A percentile compares a stretch with the other conserved stretches of the same genome.
phyloP scores from a whole-genome alignment of 2,329 filamentous ascomycete species.

The Paradendryphiella salina region DNA sequence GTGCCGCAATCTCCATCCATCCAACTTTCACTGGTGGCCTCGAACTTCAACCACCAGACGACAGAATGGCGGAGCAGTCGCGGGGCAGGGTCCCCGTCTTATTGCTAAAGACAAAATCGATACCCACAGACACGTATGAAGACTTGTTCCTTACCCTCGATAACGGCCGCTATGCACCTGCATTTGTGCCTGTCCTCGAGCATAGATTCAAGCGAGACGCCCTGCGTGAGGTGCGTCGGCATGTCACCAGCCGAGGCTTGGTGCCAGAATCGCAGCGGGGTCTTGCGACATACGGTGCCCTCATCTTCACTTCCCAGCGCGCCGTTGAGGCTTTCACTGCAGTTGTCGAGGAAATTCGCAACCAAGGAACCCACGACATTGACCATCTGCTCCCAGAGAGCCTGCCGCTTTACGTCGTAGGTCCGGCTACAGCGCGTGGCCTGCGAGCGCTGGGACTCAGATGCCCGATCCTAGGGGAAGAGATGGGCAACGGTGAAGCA shows the following conservation, averaged over 20 bases:
- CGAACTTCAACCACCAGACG: conserved; percentile 14
- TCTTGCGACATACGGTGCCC: conserved; percentile 64
- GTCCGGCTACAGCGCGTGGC: conserved; percentile 77
- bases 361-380: conserved; percentile 30
- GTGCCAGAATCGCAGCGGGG: conserved; percentile 22
- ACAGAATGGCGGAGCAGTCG: conserved; percentile 30
- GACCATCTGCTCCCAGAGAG: conserved; percentile 50
- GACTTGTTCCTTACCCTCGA: conserved; percentile 62
- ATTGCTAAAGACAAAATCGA: conserved; percentile 76
- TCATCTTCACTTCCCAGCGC: conserved; percentile 82
- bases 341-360: conserved; percentile 61
- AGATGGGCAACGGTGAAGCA: conserved; percentile 82
- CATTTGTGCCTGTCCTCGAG: conserved; percentile 76
- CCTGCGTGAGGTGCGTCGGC: conserved; percentile 56
- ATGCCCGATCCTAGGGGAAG: conserved; percentile 71
- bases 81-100: conserved; percentile 59
- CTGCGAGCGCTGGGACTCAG: conserved; percentile 58
- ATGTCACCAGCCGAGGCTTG: conserved; percentile 55
- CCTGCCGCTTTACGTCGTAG: conserved; percentile 75
- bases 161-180: conserved; percentile 60
- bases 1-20: conserved; percentile 13
- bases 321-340: conserved; percentile 77
- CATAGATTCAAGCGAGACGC: conserved; percentile 68
- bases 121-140: conserved; percentile 71
- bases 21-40: conserved; percentile 3